Percentiles rank a stretch among this genome's conserved stretches.
These are phyloP conservation scores for Penicillium manginii DNA, from an alignment of 495 filamentous ascomycete genomes.

Conservation along the genomic window DNA sequence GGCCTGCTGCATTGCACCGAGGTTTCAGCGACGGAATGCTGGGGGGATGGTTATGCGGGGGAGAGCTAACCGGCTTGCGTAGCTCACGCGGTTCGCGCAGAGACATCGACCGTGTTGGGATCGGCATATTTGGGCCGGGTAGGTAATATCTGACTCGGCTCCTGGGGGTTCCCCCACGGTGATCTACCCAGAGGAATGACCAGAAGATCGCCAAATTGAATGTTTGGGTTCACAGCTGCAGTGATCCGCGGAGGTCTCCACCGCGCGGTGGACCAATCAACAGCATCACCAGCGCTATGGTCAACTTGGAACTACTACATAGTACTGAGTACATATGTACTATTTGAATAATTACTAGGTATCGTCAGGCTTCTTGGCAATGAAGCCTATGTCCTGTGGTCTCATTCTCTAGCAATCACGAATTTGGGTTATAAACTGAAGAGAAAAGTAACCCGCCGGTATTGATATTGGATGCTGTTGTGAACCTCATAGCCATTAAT, in stretches of 20 bases:
- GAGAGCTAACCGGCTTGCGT: constrained; percentile 40
- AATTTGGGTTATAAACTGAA: no score
- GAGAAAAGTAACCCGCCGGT: no score
- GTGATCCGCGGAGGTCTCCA: constrained; percentile 2
- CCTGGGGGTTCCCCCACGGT: constrained; percentile 1
- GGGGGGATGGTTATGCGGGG: constrained; percentile 16
- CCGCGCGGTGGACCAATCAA: background rate
- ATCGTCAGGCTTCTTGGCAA: no score
- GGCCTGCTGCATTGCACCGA: constrained; percentile 19
- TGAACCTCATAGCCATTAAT: no score
- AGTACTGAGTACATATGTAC: no score
- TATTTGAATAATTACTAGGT: no score
- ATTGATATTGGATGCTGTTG: no score
- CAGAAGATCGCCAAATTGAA: background rate
- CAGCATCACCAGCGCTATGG: background rate
- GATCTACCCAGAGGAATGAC: constrained; percentile 1
- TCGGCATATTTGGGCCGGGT: constrained; percentile 36
- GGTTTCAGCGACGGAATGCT: constrained; percentile 21
- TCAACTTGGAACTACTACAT: no score
- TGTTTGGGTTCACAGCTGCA: constrained; percentile 1
- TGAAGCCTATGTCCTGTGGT: no score
- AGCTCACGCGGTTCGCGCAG: constrained; percentile 44
- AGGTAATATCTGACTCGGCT: background rate
- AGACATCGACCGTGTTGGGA: constrained; percentile 44
- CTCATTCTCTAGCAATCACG: no score